A percentile compares a stretch with the other conserved stretches of the same genome.
These are phyloP conservation scores for Xylariaceae sp. DNA, from an alignment of 2,329 filamentous ascomycete genomes.

Conservation along the genomic window DNA sequence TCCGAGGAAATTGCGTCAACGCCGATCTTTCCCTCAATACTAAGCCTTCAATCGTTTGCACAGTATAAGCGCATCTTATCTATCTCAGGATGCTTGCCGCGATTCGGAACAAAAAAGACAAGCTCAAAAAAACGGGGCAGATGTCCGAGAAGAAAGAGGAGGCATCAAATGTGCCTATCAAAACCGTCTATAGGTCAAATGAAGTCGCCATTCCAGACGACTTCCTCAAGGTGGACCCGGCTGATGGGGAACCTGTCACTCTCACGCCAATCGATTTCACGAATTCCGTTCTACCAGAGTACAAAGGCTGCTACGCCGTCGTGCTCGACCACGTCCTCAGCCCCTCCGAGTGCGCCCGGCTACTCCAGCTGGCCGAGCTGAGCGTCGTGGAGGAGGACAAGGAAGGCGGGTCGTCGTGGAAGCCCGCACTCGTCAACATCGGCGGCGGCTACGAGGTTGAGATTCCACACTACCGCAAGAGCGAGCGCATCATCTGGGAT, in stretches of 20 bases:
- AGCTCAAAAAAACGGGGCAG: not conserved
- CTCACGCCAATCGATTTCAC: conserved; percentile 60
- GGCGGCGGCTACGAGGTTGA: conserved; percentile 66
- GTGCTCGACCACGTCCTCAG: conserved; percentile 69
- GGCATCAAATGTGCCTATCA: conserved; percentile 29
- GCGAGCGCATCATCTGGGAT: conserved; percentile 81
- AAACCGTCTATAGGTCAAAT: conserved; percentile 43
- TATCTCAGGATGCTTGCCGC: conserved; percentile 8
- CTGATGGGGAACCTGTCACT: conserved; percentile 51
- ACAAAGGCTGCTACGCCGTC: conserved; percentile 61
- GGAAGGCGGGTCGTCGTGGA: conserved; percentile 57
- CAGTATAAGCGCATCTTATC: not conserved
- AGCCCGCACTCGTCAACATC: conserved; percentile 70
- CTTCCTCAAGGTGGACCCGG: conserved; percentile 53
- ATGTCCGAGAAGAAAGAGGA: not conserved
- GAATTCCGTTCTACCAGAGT: conserved; percentile 56
- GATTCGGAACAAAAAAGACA: conserved; percentile 6
- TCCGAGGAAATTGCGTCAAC: no score
- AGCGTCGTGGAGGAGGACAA: conserved; percentile 55
- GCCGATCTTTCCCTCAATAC: no score
- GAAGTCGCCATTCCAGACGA: conserved; percentile 48
- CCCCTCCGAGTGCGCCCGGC: conserved; percentile 64
- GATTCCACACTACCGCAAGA: conserved; percentile 65
- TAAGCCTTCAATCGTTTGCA: not conserved
- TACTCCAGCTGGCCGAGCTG: conserved; percentile 59